Evolutionary conservation across 768 basidiomycete species (phyloP), one percentile per base, ranked within the genome.

Genomic region (Lactarius vividus): DNA sequence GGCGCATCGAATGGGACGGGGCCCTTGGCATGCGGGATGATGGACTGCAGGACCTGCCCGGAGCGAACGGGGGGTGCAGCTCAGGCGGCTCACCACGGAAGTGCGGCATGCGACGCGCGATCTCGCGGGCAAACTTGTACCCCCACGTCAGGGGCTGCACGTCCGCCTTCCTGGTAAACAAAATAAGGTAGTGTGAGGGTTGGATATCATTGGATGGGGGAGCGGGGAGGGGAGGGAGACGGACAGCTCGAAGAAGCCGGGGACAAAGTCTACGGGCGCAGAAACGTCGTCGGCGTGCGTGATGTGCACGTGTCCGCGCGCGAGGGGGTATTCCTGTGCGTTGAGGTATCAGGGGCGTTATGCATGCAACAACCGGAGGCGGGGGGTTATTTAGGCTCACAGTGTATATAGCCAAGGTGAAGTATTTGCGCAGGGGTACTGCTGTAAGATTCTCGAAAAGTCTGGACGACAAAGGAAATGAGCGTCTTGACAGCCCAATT

Each of bases 121-220:
- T 67, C 74, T 89, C 87, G 1, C 86, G 79, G 4, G 72, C 61
- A 61, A 79, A 80, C 68, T 88, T 89, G 73, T 87, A 88, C 0
- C 71, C 77, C 79, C 83, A 83, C 61, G 76, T 76, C 54, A 87
- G 67, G 26, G 80, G 74, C 0, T 72, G 78, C 7, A 88, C 60
- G 44, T 77, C 76, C 18, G 69, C 74, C 53, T 69, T 66, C n/a
- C 75, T 77, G 54, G 13, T 28, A 52, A 52, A 28, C 23, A 39
- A 39, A 40, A 18, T 3, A 8, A n/a, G n/a, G n/a, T 26, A 11
- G 35, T n/a, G 13, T 29, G 26, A 26, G 9, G 3, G n/a, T 9
- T 23, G 18, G n/a, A n/a, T n/a, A n/a, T n/a, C n/a, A n/a, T n/a
- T n/a, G n/a, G 9, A 11, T 35, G 42, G 29, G 13, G 2, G 29